Conservation (phyloP, 106 monocot species). For the Alisma plantagoaquatica region DNA sequence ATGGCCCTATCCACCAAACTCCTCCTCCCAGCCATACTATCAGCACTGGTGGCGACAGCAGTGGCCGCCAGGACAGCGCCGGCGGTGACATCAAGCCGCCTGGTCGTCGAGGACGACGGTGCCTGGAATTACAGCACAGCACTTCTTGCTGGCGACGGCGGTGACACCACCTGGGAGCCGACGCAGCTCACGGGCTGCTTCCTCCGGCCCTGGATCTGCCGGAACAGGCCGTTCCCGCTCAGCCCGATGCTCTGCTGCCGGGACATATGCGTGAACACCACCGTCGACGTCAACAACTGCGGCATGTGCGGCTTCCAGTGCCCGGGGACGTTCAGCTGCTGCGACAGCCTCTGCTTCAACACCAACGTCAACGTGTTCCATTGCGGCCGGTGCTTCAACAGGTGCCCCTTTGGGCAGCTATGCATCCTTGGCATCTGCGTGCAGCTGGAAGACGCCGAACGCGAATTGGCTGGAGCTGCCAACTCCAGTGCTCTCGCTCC, state of each 20-base stretch:
- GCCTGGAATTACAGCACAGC: no score
- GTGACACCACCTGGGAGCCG: neutral
- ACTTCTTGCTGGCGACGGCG: neutral
- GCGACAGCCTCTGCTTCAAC: constrained; percentile 29
- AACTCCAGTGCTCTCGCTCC: no score
- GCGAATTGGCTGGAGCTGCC: no score
- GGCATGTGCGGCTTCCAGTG: constrained; percentile 40
- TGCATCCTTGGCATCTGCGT: constrained; percentile 32
- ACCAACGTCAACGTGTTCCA: constrained; percentile 29
- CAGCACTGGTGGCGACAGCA: no score
- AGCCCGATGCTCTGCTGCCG: constrained; percentile 25
- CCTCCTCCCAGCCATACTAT: no score
- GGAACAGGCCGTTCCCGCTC: neutral
- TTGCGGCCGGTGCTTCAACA: constrained; percentile 34
- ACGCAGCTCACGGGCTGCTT: constrained; percentile 3
- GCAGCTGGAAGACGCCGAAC: neutral
- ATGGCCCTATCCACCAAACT: no score
- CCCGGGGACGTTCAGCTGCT: constrained; percentile 31
- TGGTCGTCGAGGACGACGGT: no score
- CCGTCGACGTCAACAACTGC: constrained; percentile 36
- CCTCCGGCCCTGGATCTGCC: constrained; percentile 4
- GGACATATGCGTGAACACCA: constrained; percentile 25
- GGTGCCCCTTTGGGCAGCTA: constrained; percentile 11
- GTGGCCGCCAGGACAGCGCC: no score
- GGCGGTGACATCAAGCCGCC: no score